These are phyloP conservation scores for Vigna mungo DNA, from an alignment of 306 rosid species.

Conservation along the genomic window DNA sequence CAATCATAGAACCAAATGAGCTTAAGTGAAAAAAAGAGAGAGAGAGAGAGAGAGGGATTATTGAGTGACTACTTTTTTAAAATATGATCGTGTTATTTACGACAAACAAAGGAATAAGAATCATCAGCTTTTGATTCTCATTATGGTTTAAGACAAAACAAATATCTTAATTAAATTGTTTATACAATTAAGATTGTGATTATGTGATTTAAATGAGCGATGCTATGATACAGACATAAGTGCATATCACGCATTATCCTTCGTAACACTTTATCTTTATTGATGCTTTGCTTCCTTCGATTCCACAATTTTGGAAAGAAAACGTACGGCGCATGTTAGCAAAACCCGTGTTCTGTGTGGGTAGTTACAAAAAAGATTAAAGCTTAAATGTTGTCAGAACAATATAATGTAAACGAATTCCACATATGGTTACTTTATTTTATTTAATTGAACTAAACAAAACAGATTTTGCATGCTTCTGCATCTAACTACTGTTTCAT, in stretches of 20 bases:
- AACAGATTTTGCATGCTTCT: background rate
- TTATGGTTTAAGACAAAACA: background rate
- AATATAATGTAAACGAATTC: background rate
- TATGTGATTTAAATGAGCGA: background rate
- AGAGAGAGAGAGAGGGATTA: too few relatives aligned
- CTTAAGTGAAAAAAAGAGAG: too few relatives aligned
- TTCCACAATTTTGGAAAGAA: background rate
- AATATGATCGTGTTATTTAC: too few relatives aligned
- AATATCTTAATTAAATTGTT: background rate
- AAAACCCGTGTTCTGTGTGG: background rate
- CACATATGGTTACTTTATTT: background rate
- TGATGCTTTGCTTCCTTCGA: slow-evolving; percentile 1
- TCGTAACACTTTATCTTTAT: background rate
- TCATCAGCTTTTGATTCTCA: too few relatives aligned
- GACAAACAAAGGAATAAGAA: too few relatives aligned
- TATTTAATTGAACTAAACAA: background rate
- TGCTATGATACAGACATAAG: background rate
- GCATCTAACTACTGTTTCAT: background rate
- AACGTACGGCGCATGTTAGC: background rate
- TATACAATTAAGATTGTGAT: background rate
- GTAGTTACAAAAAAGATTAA: background rate
- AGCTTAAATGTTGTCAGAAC: background rate
- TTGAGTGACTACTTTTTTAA: too few relatives aligned
- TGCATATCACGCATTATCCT: background rate
- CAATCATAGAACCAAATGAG: too few relatives aligned